Evolutionary conservation across 1,284 basidiomycete genomes (phyloP).

Genomic region (Fistulina hepatica): DNA sequence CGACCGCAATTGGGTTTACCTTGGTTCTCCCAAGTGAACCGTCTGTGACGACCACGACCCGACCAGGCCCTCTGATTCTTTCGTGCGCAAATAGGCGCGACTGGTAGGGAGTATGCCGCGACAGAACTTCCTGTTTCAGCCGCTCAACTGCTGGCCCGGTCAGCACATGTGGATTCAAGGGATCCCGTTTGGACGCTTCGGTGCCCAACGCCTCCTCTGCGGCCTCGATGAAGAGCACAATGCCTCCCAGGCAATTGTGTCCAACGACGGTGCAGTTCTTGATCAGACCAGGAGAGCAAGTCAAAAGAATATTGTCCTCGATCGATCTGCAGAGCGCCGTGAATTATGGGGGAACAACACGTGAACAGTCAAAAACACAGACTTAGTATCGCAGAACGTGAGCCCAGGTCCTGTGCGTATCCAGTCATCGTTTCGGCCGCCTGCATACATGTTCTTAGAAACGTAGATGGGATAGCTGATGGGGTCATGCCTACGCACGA

Average conservation of each 20-base stretch:
- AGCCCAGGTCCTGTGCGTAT: constrained; percentile 17
- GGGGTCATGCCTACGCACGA: constrained; percentile 11
- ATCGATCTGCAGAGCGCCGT: constrained; percentile 13
- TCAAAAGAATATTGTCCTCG: constrained; percentile 16
- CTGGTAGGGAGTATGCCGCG: constrained; percentile 6
- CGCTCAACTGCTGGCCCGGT: constrained; percentile 1
- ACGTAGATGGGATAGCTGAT: neutral
- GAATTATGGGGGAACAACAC: too few species aligned
- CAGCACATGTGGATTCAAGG: too few species aligned
- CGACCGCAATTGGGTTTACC: too few species aligned
- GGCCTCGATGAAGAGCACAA: constrained; percentile 18
- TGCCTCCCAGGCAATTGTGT: constrained; percentile 14
- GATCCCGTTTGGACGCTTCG: too few species aligned
- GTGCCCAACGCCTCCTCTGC: too few species aligned
- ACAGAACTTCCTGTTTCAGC: constrained; percentile 13
- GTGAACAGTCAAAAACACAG: neutral
- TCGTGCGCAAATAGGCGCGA: constrained; percentile 7
- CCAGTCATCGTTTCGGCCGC: constrained; percentile 21
- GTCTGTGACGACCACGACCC: constrained; percentile 1
- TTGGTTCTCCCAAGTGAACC: constrained; percentile 9
- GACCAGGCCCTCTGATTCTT: neutral
- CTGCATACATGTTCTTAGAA: constrained; percentile 7
- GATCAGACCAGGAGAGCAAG: constrained; percentile 15
- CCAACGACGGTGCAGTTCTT: constrained; percentile 18
- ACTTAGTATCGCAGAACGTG: constrained; percentile 22